phyloP scores from a whole-genome alignment of 495 filamentous ascomycete species.

The Hyaloscypha hepaticicola region DNA sequence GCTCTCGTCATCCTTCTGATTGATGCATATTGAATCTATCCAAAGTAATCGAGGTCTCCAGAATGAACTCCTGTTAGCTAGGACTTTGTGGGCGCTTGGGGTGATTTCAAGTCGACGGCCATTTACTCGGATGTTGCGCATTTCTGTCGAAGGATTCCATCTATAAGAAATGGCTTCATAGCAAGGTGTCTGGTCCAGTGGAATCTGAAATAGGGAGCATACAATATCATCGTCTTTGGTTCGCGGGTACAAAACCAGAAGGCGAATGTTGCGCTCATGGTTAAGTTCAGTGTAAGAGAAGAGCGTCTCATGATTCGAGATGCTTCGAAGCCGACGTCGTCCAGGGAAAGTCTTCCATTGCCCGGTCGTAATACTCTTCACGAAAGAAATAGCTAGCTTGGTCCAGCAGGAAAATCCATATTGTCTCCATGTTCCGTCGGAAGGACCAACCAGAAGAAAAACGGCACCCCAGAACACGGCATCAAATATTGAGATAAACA shows the following conservation, averaged over 20 bases:
- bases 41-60: background rate
- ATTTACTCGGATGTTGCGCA: background rate
- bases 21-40: background rate
- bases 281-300: background rate
- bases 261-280: background rate
- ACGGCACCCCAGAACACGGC: too few species aligned
- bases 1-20: background rate
- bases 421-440: too few species aligned
- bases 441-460: too few species aligned
- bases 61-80: background rate
- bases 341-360: too few species aligned
- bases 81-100: background rate
- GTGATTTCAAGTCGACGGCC: background rate
- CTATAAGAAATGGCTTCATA: constrained; percentile 2
- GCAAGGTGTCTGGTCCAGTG: background rate
- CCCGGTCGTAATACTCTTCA: too few species aligned
- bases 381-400: too few species aligned
- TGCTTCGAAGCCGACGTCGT: too few species aligned
- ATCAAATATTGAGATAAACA: too few species aligned
- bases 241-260: background rate
- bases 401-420: too few species aligned
- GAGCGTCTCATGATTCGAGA: too few species aligned
- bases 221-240: background rate
- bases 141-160: background rate
- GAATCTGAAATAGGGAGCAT: background rate